Evolutionary conservation across 1,284 basidiomycete genomes (phyloP), one percentile per base, ranked within the genome.

Genomic region (Stygiomarasmius scandens): DNA sequence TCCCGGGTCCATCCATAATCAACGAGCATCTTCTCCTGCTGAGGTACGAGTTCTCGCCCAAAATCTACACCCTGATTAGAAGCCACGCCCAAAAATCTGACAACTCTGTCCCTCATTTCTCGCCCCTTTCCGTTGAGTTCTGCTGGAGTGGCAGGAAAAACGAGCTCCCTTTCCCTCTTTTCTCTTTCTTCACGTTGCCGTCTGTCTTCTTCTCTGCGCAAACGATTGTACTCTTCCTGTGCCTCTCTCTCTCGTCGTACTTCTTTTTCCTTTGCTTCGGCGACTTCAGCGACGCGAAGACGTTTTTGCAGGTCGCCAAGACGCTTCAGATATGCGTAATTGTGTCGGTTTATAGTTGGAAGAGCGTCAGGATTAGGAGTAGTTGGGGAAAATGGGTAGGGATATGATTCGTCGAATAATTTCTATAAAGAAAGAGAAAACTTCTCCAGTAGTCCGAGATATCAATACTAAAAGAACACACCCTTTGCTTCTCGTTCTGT

Each of bases 321-420:
- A 14, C 25, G 41, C 8, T 47, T 46, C 10, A 23, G 34, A n/a
- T 57, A 48, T 8, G 16, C 12, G 24, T 57, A 52, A 24, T 52
- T 57, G 25, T 52, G 55, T 27, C 55, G 27, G 34, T 49, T 52
- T 4, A 57, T 52, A 3, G 49, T 23, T 3, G 55, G 55, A 16
- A 57, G 45, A 43, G 44, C 45, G 10, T 32, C 44, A 24, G 55
- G 49, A 19, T 25, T 48, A 9, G 49, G 55, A 19, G 50, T 9
- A 23, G 50, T 57, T 47, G 36, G 50, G 32, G 55, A 48, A 45
- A 57, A 57, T 47, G 55, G 55, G 34, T 52, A 57, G 3, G 55
- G 55, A 47, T n/a, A 43, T 3, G 43, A 38, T 22, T 23, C n/a
- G 23, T 52, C 45, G 50, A 52, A 57, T 6, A 57, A 23, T 47